phyloP scores from a whole-genome alignment of 257 asterid species.

The Henckelia pumila region DNA sequence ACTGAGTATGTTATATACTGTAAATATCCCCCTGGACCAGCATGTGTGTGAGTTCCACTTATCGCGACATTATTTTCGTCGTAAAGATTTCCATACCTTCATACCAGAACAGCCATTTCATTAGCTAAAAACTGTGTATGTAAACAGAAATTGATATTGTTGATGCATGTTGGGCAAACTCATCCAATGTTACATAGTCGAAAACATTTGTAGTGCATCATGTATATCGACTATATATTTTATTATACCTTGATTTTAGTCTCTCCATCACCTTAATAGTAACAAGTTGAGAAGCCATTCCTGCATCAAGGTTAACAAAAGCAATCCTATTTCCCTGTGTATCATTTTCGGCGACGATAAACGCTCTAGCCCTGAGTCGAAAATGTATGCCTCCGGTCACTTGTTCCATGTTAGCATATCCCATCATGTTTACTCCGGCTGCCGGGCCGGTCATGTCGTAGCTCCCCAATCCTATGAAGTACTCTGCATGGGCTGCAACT shows the following conservation, averaged over 20 bases:
- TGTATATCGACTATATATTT: too few relatives aligned
- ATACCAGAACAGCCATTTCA: background rate
- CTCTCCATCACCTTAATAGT: conserved; percentile 51
- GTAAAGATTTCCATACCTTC: conserved; percentile 56
- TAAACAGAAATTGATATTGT: too few relatives aligned
- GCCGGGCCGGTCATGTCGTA: conserved; percentile 75
- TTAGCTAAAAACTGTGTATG: background rate
- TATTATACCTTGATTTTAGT: conserved; percentile 42
- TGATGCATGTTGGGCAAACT: too few relatives aligned
- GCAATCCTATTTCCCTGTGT: conserved; percentile 35
- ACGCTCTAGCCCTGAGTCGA: conserved; percentile 51
- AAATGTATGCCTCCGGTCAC: conserved; percentile 55
- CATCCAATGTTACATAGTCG: too few relatives aligned
- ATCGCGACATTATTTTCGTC: conserved; percentile 55
- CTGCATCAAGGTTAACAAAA: conserved; percentile 61
- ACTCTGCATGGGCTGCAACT: conserved; percentile 36
- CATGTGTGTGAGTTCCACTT: conserved; percentile 69
- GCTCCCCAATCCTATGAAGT: conserved; percentile 57
- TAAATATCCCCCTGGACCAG: conserved; percentile 69
- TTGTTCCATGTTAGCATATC: conserved; percentile 56
- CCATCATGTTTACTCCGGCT: conserved; percentile 72
- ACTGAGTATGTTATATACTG: conserved; percentile 50
- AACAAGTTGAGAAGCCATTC: conserved; percentile 69
- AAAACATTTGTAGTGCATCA: too few relatives aligned
- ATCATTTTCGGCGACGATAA: conserved; percentile 46